Base-by-base conservation (phyloP, 2,329 filamentous ascomycete genomes). In the Emmonsiellopsis sp. region DNA sequence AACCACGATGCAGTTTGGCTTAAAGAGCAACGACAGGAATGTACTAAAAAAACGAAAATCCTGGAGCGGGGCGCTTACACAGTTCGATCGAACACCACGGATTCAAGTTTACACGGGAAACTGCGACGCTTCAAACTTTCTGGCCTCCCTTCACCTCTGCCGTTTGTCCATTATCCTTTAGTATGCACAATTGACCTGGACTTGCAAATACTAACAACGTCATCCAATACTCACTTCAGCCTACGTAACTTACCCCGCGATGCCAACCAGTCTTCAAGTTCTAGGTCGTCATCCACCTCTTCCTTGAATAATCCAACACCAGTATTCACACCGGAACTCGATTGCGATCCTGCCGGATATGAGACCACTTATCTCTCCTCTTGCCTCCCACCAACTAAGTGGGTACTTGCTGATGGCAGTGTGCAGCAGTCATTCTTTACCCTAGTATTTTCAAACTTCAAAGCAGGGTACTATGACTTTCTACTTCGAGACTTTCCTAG, bases 361-460 rank as follows among this genome's bases (percentile, higher is more conserved):
- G 32, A 9, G 46, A 6, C 46, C 4, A 8, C 7, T 7, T 49
- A 38, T 38, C 10, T 9, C 15, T 2, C 46, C 37, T 26, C 38
- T 26, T 20, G 11, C 5, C 16, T 49, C 30, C 15, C 34, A 26
- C n/a, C 46, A 26, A 30, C 6, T 13, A 49, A 11, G 34, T 49
- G 46, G 46, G 11, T 49, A 30, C 20, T 35, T 38, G 7, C 46
- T n/a, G 16, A 38, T 35, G 6, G 7, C n/a, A 16, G 34, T 35
- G 5, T 30, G 5, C 13, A 43, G 15, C 20, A 30, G 26, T n/a
- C n/a, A 1, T 51, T 51, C 32, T 35, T 42, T 30, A 37, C 35
- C 13, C 49, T 51, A 38, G 49, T 26, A 31, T 51, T 42, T 51
- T 42, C 41, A 35, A 32, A n/a, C 7, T 51, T 51, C 49, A 32